Evolutionary conservation across 768 basidiomycete species (phyloP), one percentile per base, ranked within the genome.

Genomic region (Tylopilus felleus): DNA sequence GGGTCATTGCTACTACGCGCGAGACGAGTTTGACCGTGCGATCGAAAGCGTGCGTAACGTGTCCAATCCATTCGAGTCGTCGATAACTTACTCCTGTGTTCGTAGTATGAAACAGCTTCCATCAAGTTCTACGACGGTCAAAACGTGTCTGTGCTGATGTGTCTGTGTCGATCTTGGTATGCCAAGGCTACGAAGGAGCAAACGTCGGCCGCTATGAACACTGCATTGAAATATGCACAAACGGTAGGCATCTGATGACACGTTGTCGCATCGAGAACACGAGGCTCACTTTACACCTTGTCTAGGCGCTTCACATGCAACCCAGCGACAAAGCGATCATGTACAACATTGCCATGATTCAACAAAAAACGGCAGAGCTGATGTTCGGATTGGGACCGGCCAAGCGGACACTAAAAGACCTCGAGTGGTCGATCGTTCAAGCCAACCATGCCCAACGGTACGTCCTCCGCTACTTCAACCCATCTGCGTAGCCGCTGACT

Each of bases 281-380:
- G 52, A 27, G 8, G 21, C 38, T 51, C 35, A 49, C 58, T 62
- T 22, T 23, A 14, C 2, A 52, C 25, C 10, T 25, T 48, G 12
- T 9, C 5, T 58, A 98, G 95, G 94, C 95, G 1, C 75, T 89
- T 16, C 87, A 91, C 58, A 71, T 93, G 7, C 85, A 88, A 59
- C 93, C 94, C 0, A 80, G 77, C 51, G 97, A 99, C 74, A 94
- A 95, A 66, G 90, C 93, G 4, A 84, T 88, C 47, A 56, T 93
- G 40, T 98, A 95, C 73, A 98, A 99, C 70, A 91, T 98, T 62
- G 95, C 96, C 51, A 95, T 99, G 89, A 93, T 98, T 31, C 87
- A 95, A 70, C 97, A 99, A 68, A 98, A 98, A 71, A 86, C 90
- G 0, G 90, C 93, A 0, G 96, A 98, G 69, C 79, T 98, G 73